Conservation (phyloP, 345 rosid genomes). For the Eucalyptus grandis region DNA sequence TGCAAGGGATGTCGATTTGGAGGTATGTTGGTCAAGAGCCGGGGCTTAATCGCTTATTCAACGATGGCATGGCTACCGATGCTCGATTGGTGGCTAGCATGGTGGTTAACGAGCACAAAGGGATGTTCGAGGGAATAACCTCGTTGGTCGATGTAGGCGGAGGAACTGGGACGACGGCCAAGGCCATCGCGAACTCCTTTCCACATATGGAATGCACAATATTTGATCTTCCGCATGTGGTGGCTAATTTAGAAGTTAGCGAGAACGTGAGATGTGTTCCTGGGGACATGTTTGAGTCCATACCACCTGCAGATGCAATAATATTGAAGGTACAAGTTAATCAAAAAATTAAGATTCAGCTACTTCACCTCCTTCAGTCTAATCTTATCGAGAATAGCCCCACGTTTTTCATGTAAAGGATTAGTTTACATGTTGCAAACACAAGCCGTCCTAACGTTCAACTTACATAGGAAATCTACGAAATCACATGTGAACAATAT, state of each 20-base stretch:
- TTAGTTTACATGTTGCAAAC: background rate
- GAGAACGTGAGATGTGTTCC: slow-evolving; percentile 6
- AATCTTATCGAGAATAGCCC: background rate
- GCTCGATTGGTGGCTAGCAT: background rate
- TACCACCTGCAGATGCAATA: slow-evolving; percentile 14
- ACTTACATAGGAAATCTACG: background rate
- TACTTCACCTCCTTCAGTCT: background rate
- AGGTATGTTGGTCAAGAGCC: background rate
- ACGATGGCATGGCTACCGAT: slow-evolving; percentile 22
- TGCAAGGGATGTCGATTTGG: background rate
- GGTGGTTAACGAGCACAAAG: background rate
- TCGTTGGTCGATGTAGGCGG: slow-evolving; percentile 28
- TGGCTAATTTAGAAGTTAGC: background rate
- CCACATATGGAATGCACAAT: slow-evolving; percentile 8
- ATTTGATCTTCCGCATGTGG: slow-evolving; percentile 6
- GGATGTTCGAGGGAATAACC: slow-evolving; percentile 6
- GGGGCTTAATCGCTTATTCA: background rate
- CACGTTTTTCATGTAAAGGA: background rate
- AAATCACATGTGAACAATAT: background rate
- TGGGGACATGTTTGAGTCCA: slow-evolving; percentile 17
- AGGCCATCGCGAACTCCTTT: background rate
- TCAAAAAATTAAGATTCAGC: background rate
- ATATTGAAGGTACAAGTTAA: slow-evolving; percentile 8
- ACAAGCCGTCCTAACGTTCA: background rate
- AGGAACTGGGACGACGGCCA: slow-evolving; percentile 10